Evolutionary conservation across 208 protist species (phyloP).

Genomic region (Leishmania tarentolae): DNA sequence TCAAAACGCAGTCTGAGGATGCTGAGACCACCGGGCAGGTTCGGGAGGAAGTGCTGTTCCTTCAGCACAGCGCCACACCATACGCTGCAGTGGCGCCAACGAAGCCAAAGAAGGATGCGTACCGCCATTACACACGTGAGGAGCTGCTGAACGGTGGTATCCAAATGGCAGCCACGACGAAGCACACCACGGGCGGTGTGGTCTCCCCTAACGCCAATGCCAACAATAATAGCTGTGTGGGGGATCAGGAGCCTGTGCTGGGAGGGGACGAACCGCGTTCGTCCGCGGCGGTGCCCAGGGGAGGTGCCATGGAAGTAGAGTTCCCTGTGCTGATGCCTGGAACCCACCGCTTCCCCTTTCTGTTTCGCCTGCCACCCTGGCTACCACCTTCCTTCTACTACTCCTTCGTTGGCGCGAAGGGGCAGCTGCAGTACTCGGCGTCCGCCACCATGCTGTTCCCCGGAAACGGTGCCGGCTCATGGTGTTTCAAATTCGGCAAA

Average conservation of each 20-base stretch:
- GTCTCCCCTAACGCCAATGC: neutral
- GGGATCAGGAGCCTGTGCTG: constrained; percentile 10
- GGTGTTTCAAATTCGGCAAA: constrained; percentile 14
- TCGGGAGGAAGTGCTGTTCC: constrained; percentile 51
- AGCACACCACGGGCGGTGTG: constrained; percentile 15
- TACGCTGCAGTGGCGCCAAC: constrained; percentile 44
- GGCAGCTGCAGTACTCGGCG: constrained; percentile 48
- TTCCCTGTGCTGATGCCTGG: constrained; percentile 46
- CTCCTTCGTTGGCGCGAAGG: constrained; percentile 33
- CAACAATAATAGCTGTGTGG: neutral
- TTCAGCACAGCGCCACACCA: constrained; percentile 51
- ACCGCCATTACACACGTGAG: constrained; percentile 26
- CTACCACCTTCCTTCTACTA: constrained; percentile 74
- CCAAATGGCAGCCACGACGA: constrained; percentile 20
- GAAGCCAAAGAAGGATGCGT: constrained; percentile 34
- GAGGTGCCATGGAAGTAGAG: constrained; percentile 14
- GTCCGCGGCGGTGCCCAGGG: neutral
- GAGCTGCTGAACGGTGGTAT: constrained; percentile 22
- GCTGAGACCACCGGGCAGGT: constrained; percentile 46
- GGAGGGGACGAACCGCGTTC: constrained; percentile 1
- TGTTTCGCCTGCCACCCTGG: constrained; percentile 62
- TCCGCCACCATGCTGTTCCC: constrained; percentile 42
- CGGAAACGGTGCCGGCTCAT: constrained; percentile 29
- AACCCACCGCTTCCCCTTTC: constrained; percentile 58
- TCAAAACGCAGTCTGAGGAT: constrained; percentile 41